phyloP scores from a whole-genome alignment of 352 stramenopile species.

The Globisporangium mamillatum region DNA sequence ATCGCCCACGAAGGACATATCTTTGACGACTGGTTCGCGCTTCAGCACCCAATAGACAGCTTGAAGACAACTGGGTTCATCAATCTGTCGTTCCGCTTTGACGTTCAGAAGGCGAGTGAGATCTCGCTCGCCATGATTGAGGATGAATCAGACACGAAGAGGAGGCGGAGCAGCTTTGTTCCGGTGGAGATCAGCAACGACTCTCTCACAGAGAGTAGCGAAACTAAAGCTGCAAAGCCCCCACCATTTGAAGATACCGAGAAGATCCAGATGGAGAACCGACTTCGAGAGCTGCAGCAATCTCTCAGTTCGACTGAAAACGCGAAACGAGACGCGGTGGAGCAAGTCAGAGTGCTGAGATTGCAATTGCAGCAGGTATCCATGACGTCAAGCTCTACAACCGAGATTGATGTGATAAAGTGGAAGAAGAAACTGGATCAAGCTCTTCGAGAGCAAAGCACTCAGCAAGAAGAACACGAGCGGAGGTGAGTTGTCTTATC shows the following conservation, averaged over 20 bases:
- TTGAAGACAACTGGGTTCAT: slow-evolving; percentile 30
- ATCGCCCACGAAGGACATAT: slow-evolving; percentile 71
- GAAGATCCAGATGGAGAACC: slow-evolving; percentile 12
- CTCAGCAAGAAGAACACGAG: slow-evolving; percentile 36
- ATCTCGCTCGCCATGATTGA: slow-evolving; percentile 8
- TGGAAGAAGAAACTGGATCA: slow-evolving; percentile 64
- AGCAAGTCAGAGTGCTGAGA: slow-evolving; percentile 46
- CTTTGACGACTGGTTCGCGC: slow-evolving; percentile 59
- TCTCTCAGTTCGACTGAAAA: slow-evolving; percentile 28
- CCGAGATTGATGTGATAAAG: slow-evolving; percentile 30
- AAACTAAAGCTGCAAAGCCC: neutral
- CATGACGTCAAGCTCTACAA: slow-evolving; percentile 13
- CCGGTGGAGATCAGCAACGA: slow-evolving; percentile 6
- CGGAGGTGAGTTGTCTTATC: slow-evolving; percentile 23
- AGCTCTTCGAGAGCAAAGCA: slow-evolving; percentile 42
- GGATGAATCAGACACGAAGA: neutral
- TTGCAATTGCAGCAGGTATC: slow-evolving; percentile 41
- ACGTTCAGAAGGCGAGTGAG: slow-evolving; percentile 40
- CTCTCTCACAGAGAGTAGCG: neutral
- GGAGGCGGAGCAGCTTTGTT: slow-evolving; percentile 4
- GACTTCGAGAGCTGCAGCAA: slow-evolving; percentile 26
- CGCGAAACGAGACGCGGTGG: slow-evolving; percentile 43
- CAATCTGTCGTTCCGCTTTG: slow-evolving; percentile 57
- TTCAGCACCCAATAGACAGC: slow-evolving; percentile 33
- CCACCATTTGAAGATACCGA: slow-evolving; percentile 14